These are phyloP conservation scores for Colletotrichum coccodes DNA, from an alignment of 2,329 filamentous ascomycete species.

Conservation along the genomic window DNA sequence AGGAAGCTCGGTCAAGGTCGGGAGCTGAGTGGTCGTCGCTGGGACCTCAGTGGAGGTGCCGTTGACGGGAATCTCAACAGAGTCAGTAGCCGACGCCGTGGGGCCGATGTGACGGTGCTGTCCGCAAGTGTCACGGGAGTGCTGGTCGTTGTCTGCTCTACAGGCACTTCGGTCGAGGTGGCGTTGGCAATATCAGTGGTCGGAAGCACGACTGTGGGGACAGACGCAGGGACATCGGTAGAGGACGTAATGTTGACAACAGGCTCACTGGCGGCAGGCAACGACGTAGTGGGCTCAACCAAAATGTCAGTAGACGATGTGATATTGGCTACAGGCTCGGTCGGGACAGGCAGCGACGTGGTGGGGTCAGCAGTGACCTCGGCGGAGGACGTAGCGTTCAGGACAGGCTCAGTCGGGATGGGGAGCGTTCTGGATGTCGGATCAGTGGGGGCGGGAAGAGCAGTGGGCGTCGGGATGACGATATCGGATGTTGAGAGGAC, in stretches of 20 bases:
- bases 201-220: constrained; percentile 9
- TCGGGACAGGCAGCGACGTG: constrained; percentile 11
- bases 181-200: constrained; percentile 18
- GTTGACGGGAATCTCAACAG: constrained; percentile 40
- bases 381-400: constrained; percentile 17
- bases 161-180: constrained; percentile 15
- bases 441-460: constrained; percentile 28
- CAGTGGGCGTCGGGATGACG: constrained; percentile 22
- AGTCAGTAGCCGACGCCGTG: constrained; percentile 52
- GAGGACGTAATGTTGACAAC: constrained; percentile 25
- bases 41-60: constrained; percentile 13
- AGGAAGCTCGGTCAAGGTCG: constrained; percentile 20
- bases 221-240: constrained; percentile 9
- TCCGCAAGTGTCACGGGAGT: constrained; percentile 3
- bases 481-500: constrained; percentile 8
- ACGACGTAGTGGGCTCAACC: constrained; percentile 4
- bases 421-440: constrained; percentile 7
- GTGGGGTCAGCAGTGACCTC: background rate
- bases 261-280: constrained; percentile 18
- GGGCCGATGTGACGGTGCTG: constrained; percentile 39
- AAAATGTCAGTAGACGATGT: constrained; percentile 11
- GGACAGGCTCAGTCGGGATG: constrained; percentile 15
- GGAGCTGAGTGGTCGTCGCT: constrained; percentile 16
- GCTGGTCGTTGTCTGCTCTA: constrained; percentile 18
- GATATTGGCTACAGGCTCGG: constrained; percentile 11